Conservation (phyloP, 2,329 filamentous ascomycete species). For the Furcasterigmium sp. region DNA sequence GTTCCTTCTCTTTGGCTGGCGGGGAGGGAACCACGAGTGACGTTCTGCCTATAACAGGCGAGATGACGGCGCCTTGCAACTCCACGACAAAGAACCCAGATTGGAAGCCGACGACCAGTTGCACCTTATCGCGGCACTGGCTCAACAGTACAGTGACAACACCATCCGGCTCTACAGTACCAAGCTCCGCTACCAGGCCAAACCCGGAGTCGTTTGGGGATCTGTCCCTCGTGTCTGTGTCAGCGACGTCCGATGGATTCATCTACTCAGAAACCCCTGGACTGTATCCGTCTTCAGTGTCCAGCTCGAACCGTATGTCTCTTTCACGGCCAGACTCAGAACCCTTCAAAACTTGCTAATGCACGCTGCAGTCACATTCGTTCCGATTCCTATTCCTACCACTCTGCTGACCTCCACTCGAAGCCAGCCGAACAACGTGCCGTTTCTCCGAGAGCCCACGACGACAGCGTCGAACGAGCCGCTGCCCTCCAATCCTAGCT, state of each 20-base stretch:
- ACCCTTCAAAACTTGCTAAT: too few relatives aligned
- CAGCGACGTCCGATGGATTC: too few relatives aligned
- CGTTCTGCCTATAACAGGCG: too few relatives aligned
- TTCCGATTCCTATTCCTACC: neutral
- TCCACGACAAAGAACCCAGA: neutral
- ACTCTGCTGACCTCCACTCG: slow-evolving; percentile 9
- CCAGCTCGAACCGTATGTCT: too few relatives aligned
- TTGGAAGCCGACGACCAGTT: neutral
- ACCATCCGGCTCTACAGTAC: too few relatives aligned
- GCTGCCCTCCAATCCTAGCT: slow-evolving; percentile 24
- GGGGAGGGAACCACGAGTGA: neutral
- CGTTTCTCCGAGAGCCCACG: slow-evolving; percentile 1
- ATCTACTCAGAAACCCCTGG: too few relatives aligned
- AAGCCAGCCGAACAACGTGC: neutral
- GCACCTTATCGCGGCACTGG: neutral
- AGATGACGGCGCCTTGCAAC: neutral
- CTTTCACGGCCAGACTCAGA: too few relatives aligned
- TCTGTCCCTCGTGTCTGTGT: too few relatives aligned
- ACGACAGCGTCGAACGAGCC: slow-evolving; percentile 5
- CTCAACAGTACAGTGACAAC: slow-evolving; percentile 6
- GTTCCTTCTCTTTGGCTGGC: neutral
- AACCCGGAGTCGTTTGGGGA: too few relatives aligned
- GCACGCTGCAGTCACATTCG: neutral
- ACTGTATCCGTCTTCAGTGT: too few relatives aligned
- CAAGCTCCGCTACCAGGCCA: too few relatives aligned